phyloP scores from a whole-genome alignment of 2,329 filamentous ascomycete genomes.

The Fusarium lateritium region DNA sequence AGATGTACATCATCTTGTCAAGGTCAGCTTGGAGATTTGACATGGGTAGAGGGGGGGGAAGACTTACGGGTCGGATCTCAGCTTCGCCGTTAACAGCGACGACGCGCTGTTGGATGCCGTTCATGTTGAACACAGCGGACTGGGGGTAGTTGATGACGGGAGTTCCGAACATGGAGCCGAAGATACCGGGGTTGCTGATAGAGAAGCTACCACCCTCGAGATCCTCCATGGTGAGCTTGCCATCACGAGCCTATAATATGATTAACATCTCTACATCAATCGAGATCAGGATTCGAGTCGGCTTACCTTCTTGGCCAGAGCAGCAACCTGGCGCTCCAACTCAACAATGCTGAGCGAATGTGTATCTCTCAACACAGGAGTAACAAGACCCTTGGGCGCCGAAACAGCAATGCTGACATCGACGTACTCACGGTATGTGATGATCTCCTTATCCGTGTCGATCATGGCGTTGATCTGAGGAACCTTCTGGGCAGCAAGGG shows the following conservation, averaged over 20 bases:
- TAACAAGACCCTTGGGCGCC: slow-evolving; percentile 79
- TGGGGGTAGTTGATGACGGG: slow-evolving; percentile 85
- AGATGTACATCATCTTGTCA: slow-evolving; percentile 64
- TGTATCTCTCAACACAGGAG: slow-evolving; percentile 80
- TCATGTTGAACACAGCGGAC: slow-evolving; percentile 73
- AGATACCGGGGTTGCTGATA: slow-evolving; percentile 86
- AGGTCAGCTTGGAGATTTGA: background rate
- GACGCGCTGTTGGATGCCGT: slow-evolving; percentile 68
- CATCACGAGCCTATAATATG: slow-evolving; percentile 70
- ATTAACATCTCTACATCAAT: background rate
- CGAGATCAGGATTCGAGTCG: no score
- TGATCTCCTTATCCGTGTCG: slow-evolving; percentile 71
- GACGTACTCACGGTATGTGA: slow-evolving; percentile 72
- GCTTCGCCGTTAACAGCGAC: slow-evolving; percentile 69
- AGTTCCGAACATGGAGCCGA: slow-evolving; percentile 66
- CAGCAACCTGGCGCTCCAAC: slow-evolving; percentile 69
- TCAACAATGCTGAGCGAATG: slow-evolving; percentile 60
- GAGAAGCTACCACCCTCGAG: slow-evolving; percentile 84
- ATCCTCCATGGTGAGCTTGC: slow-evolving; percentile 83
- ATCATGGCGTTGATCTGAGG: slow-evolving; percentile 78
- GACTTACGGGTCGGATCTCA: slow-evolving; percentile 55
- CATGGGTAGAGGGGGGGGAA: no score
- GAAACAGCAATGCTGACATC: slow-evolving; percentile 82
- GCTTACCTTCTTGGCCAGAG: slow-evolving; percentile 76
- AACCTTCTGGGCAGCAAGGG: slow-evolving; percentile 76